Evolutionary conservation across 2,329 filamentous ascomycete species (phyloP), one percentile per base, ranked within the genome.

Genomic region (Paraconiothyrium sp.): DNA sequence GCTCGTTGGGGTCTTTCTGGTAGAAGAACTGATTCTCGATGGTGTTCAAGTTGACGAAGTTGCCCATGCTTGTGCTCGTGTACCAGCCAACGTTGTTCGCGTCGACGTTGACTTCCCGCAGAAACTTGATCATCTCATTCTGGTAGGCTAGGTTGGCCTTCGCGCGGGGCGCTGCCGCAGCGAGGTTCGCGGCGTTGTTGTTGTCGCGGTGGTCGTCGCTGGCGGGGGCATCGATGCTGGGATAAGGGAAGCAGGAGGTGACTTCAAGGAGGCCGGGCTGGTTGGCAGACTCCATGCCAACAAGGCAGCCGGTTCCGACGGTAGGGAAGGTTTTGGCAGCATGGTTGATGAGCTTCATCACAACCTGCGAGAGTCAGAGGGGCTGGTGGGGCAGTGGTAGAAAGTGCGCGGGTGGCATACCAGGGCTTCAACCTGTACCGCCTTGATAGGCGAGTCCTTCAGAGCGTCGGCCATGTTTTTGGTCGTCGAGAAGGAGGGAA

Each of bases 11-110:
- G 72, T 96, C 92, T 81, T 92, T 95, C 85, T 99, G 95, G 85
- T 97, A 98, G 84, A 94, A 92, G 83, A 89, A 93, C 82, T 97
- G 94, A 85, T 98, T 99, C 87, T 99, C 95, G 81, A 99, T 92
- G 78, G 97, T 94, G 84, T 91, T 92, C 77, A 91, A 81, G 85
- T 94, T 97, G 85, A 98, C 87, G 73, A 98, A 98, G 86, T 97
- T 98, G 81, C 95, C 95, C 92, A 99, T 96, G 80, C 93, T 97
- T 67, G 94, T 93, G 84, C 93, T 97, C 62, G 93, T 97, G 84
- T 99, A 99, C 94, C 94, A 99, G 74, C 95, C 95, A 63, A 97
- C 93, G 75, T 93, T 96, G 85, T 98, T 97, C 69, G 95, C 95
- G 80, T 99, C 95, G 62, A 98, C 92, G 80, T 98, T 99, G 76